phyloP scores from a whole-genome alignment of 1,284 basidiomycete species.

The Malassezia globosa region DNA sequence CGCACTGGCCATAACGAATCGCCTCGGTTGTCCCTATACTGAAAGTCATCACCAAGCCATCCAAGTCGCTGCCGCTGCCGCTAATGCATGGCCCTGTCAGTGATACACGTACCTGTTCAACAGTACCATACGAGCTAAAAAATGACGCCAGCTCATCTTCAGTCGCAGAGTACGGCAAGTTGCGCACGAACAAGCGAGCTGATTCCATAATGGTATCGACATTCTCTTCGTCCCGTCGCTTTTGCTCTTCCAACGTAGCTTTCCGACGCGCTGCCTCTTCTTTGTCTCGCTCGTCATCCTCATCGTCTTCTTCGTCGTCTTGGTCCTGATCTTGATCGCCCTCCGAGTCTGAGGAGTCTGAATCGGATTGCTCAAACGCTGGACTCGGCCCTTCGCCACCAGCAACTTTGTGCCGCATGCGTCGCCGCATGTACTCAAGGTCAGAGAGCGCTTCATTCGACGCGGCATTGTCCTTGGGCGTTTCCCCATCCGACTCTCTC shows the following conservation, averaged over 20 bases:
- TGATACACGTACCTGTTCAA: conserved; percentile 50
- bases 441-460: conserved; percentile 41
- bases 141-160: conserved; percentile 61
- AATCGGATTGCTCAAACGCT: conserved; percentile 39
- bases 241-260: conserved; percentile 22
- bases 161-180: conserved; percentile 72
- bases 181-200: conserved; percentile 76
- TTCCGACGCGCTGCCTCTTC: conserved; percentile 15
- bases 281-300: conserved; percentile 11
- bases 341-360: conserved; percentile 32
- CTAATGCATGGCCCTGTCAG: not conserved
- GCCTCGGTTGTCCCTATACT: conserved; percentile 46
- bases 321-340: conserved; percentile 14
- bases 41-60: conserved; percentile 28
- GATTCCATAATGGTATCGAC: conserved; percentile 60
- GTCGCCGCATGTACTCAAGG: conserved; percentile 47
- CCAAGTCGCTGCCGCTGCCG: not conserved
- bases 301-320: conserved; percentile 19
- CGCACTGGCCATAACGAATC: too few species aligned
- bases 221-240: conserved; percentile 42
- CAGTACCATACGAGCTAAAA: conserved; percentile 61
- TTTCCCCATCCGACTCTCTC: conserved; percentile 9
- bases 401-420: conserved; percentile 46
- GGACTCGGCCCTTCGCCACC: conserved; percentile 21
- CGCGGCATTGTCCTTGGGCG: conserved; percentile 24